A percentile compares a stretch with the other conserved stretches of the same genome.
phyloP scores from a whole-genome alignment of 1,284 basidiomycete species.

The Puccinia coronata region DNA sequence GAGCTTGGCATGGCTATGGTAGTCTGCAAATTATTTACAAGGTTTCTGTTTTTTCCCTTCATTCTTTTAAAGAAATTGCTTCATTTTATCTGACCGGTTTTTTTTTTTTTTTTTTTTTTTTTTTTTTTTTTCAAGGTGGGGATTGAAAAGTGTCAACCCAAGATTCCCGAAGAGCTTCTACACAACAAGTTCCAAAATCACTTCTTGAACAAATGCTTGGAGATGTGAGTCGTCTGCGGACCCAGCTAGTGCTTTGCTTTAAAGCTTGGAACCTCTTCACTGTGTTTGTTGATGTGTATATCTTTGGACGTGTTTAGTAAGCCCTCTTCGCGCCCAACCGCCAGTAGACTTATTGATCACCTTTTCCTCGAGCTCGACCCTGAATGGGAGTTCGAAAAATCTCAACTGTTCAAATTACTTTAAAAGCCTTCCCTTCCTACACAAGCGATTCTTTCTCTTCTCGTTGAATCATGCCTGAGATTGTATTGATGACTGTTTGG shows the following conservation, averaged over 20 bases:
- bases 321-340: slow-evolving; percentile 79
- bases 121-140: too few relatives aligned
- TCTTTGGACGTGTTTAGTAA: slow-evolving; percentile 64
- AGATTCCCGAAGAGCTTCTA: slow-evolving; percentile 77
- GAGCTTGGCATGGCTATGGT: slow-evolving; percentile 89
- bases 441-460: too few relatives aligned
- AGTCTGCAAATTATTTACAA: slow-evolving; percentile 89
- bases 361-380: slow-evolving; percentile 75
- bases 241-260: background rate
- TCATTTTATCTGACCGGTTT: slow-evolving; percentile 5
- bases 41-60: slow-evolving; percentile 66
- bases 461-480: too few relatives aligned
- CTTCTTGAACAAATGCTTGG: slow-evolving; percentile 85
- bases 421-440: background rate
- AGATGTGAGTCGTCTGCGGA: slow-evolving; percentile 66
- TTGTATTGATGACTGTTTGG: too few relatives aligned
- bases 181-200: slow-evolving; percentile 76
- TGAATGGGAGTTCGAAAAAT: slow-evolving; percentile 68
- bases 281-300: slow-evolving; percentile 13
- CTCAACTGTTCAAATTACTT: slow-evolving; percentile 49
- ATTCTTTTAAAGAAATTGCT: background rate
- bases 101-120: too few relatives aligned
- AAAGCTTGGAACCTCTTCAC: background rate
- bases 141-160: slow-evolving; percentile 77
- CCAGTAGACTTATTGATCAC: slow-evolving; percentile 77